phyloP scores from a whole-genome alignment of 2,329 filamentous ascomycete genomes.

The Camillea tinctor region DNA sequence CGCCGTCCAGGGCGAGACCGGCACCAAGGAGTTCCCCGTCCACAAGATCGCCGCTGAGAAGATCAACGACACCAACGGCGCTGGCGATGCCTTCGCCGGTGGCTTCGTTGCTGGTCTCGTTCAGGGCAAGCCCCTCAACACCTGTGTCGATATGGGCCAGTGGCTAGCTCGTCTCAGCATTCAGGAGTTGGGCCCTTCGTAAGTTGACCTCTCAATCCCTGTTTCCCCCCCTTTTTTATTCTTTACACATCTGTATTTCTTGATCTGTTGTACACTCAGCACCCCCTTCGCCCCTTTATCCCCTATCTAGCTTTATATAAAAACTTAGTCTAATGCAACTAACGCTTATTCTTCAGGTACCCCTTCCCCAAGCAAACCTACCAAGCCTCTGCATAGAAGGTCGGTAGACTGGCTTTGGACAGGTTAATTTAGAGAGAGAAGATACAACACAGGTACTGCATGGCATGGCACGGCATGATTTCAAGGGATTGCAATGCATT shows the following conservation, averaged over 20 bases:
- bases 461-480: too few relatives aligned
- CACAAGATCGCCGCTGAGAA: slow-evolving; percentile 71
- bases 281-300: neutral
- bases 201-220: slow-evolving; percentile 46
- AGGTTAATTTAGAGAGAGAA: neutral
- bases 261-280: neutral
- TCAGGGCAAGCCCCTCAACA: slow-evolving; percentile 75
- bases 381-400: slow-evolving; percentile 41
- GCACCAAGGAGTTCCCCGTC: slow-evolving; percentile 76
- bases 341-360: slow-evolving; percentile 52
- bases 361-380: slow-evolving; percentile 82
- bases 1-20: slow-evolving; percentile 68
- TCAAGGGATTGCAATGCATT: neutral
- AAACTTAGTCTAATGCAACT: slow-evolving; percentile 3
- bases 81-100: slow-evolving; percentile 94
- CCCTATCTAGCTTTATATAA: neutral
- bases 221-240: slow-evolving; percentile 3
- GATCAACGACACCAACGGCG: slow-evolving; percentile 96
- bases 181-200: slow-evolving; percentile 93
- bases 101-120: slow-evolving; percentile 90
- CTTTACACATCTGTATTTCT: neutral
- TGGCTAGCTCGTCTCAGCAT: slow-evolving; percentile 95
- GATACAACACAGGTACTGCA: neutral
- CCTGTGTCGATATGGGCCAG: slow-evolving; percentile 86
- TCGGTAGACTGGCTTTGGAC: neutral